Evolutionary conservation across 2,329 filamentous ascomycete genomes (phyloP), one percentile per base, ranked within the genome.

Genomic region (Phialemonium atrogriseum): DNA sequence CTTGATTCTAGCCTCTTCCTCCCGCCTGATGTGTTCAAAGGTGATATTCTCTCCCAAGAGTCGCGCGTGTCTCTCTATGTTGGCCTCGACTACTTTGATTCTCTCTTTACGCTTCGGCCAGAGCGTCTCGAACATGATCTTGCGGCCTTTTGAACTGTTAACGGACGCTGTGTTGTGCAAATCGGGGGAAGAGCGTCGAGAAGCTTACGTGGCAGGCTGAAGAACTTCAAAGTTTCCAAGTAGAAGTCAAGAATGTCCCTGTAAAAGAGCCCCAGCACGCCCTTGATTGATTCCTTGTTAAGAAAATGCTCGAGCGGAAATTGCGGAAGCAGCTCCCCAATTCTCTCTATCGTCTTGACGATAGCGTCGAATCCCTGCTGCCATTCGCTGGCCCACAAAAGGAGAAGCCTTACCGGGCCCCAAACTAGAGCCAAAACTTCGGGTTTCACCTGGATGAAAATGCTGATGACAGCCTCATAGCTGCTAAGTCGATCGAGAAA

Each of bases 321-420:
- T 16, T 51, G 38, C 5, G 53, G 53, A 6, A 57, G 34, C 12
- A 21, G 7, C 9, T 38, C 19, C 8, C 36, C 33, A 26, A 41
- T 37, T 24, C 36, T 29, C 18, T 24, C 34, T 15, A 30, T 37
- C 21, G 28, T 33, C 13, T 37, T 29, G 10, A 31, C 20, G 10
- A 44, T 27, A 10, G 34, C 35, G n/a, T 40, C 38, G 17, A 43
- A 33, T n/a, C 28, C 29, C 29, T 27, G 33, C 39, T 47, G 34
- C 36, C 52, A 43, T 14, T 71, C 70, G 68, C 66, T 68, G 35
- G 58, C 72, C 29, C 66, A 73, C 39, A 72, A 81, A 55, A 81
- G 76, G 59, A 83, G 40, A 10, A 57, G 36, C 34, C 45, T 48
- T n/a, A 57, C 51, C 2, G 55, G 55, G 3, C 55, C 55, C 56